Percentiles rank a stretch among this genome's conserved stretches.
Evolutionary conservation across 345 rosid genomes (phyloP).

Genomic region (Eutrema japonicum): DNA sequence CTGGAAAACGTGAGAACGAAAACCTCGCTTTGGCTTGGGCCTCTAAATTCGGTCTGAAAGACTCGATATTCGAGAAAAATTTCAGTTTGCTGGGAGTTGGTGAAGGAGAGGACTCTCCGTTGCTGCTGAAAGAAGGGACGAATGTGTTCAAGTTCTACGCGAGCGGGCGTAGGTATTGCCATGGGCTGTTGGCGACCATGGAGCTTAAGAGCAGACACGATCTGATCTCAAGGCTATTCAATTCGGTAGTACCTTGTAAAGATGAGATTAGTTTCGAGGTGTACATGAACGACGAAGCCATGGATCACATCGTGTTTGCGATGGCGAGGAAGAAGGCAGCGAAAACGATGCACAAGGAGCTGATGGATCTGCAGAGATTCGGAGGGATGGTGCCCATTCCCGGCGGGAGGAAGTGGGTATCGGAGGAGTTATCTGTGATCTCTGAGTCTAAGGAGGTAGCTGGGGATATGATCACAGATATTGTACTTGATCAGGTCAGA

Average conservation of each 20-base stretch:
- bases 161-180: conserved; percentile 90
- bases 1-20: conserved; percentile 87
- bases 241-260: conserved; percentile 77
- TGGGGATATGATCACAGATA: conserved; percentile 86
- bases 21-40: conserved; percentile 91
- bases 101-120: conserved; percentile 82
- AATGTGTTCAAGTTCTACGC: conserved; percentile 92
- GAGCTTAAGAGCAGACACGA: conserved; percentile 97
- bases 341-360: conserved; percentile 81
- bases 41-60: conserved; percentile 71
- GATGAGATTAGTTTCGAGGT: conserved; percentile 94
- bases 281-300: conserved; percentile 86
- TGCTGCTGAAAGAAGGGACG: conserved; percentile 88
- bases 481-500: conserved; percentile 89
- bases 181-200: conserved; percentile 90
- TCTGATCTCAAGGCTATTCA: conserved; percentile 74
- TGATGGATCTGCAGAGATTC: conserved; percentile 83
- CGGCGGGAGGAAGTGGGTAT: conserved; percentile 77
- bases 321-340: conserved; percentile 90
- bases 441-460: conserved; percentile 94
- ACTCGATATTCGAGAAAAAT: conserved; percentile 76
- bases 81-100: conserved; percentile 78
- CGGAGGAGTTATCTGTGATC: conserved; percentile 73
- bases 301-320: conserved; percentile 88
- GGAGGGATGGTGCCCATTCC: conserved; percentile 52